Evolutionary conservation across 225 moss, liverwort and hornwort species (phyloP), one percentile per base, ranked within the genome.

Genomic region (Climacium dendroides): DNA sequence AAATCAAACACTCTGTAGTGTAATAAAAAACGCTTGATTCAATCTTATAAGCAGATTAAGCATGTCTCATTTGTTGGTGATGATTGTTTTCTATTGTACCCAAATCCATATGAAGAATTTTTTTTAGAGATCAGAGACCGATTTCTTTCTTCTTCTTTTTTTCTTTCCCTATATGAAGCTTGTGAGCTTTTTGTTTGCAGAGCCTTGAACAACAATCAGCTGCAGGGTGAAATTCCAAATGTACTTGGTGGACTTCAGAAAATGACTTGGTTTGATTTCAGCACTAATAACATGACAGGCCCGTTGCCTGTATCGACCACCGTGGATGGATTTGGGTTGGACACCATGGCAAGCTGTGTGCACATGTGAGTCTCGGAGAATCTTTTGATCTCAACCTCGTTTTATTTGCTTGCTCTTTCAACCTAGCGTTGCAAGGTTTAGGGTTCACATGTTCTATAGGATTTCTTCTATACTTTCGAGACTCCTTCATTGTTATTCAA

Each of bases 181-280:
- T 47, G 48, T 52, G 18, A 65, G 28, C 11, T 66, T 50, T 81
- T 8, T 52, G 18, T 66, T 43, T 53, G 87, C 93, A 93, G 93
- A 83, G 93, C 89, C 67, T 82, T 93, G 54, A 93, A 93, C 71
- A 87, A 90, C 87, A 93, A 93, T 35, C 9, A 71, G 3, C 79
- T 93, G 57, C 75, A 47, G 45, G 93, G 91, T 35, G 39, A 37
- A 52, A 76, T 93, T 66, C 93, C 93, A 6, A 61, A 87, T 85
- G 74, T 62, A 54, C 54, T 93, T 63, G 91, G 93, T 64, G 47
- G 62, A 57, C 91, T 93, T 83, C 35, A 48, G 13, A n/a, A 85
- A 1, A 3, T 91, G 41, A 43, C 28, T 19, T 93, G 90, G 93
- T 87, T 93, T 41, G 93, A 93, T 84, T 0, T 93, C 29, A 90